Evolutionary conservation across 2,329 filamentous ascomycete species (phyloP).

Genomic region (Cyphellophora attinorum): DNA sequence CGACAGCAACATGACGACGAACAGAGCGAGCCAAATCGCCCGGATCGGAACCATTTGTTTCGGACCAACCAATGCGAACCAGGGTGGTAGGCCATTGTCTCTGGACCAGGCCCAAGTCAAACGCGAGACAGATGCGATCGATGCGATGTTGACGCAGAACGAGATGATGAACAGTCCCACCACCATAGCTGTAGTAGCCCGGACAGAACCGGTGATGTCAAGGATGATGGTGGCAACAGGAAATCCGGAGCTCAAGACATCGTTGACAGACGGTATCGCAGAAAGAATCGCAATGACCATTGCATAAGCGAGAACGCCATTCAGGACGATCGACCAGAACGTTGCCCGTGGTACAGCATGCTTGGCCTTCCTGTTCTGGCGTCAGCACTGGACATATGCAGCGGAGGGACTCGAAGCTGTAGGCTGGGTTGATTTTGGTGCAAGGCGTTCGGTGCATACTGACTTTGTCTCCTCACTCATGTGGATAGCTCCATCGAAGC

Average conservation of each 20-base stretch:
- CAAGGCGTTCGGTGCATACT: no score
- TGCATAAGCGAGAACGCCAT: constrained; percentile 30
- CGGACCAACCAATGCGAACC: constrained; percentile 25
- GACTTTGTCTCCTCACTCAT: constrained; percentile 17
- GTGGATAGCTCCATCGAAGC: constrained; percentile 12
- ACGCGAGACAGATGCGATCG: constrained; percentile 38
- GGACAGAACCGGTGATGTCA: constrained; percentile 29
- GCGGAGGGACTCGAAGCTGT: no score
- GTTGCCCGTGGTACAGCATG: constrained; percentile 26
- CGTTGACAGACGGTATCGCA: constrained; percentile 18
- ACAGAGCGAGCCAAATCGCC: constrained; percentile 26
- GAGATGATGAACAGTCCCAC: constrained; percentile 28
- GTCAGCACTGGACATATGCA: no score
- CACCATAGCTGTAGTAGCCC: constrained; percentile 32
- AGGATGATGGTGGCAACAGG: constrained; percentile 20
- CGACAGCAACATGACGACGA: constrained; percentile 20
- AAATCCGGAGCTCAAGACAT: constrained; percentile 4
- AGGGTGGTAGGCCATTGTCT: constrained; percentile 36
- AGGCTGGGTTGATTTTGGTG: no score
- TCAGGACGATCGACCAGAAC: constrained; percentile 34
- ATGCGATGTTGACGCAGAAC: constrained; percentile 31
- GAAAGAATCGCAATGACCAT: constrained; percentile 29
- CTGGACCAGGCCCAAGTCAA: constrained; percentile 41
- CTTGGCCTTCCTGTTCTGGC: constrained; percentile 22
- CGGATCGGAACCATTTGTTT: constrained; percentile 28